Evolutionary conservation across 768 basidiomycete genomes (phyloP).

Genomic region (Termitomyces sp.): DNA sequence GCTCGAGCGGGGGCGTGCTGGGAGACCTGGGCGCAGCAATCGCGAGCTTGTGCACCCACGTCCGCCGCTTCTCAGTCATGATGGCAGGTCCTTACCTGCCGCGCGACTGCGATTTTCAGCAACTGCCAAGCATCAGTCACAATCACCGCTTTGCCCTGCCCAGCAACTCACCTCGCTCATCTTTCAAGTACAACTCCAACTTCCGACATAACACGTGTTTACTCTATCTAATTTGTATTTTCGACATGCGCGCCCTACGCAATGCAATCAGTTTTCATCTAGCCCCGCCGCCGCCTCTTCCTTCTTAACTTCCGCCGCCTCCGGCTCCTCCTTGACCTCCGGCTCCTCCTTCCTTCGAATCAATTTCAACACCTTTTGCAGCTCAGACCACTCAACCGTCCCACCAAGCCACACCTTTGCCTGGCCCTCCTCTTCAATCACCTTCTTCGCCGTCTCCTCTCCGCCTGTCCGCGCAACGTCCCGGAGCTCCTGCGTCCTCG

Average conservation of each 20-base stretch:
- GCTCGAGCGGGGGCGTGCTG: background rate
- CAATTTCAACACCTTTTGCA: background rate
- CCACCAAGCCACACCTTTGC: conserved; percentile 41
- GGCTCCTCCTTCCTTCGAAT: background rate
- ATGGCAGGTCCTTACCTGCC: conserved; percentile 8
- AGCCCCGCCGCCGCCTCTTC: no score
- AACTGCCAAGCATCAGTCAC: background rate
- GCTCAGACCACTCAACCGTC: conserved; percentile 7
- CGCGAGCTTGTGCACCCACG: conserved; percentile 33
- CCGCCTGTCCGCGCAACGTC: conserved; percentile 44
- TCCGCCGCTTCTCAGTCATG: conserved; percentile 27
- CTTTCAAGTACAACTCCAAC: background rate
- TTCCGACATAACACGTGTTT: no score
- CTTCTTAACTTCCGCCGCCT: background rate
- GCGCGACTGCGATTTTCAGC: background rate
- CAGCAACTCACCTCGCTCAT: background rate
- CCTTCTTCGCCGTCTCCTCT: conserved; percentile 33
- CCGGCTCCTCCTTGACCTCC: background rate
- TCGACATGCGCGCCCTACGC: no score
- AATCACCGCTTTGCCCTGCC: background rate
- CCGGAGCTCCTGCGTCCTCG: conserved; percentile 37
- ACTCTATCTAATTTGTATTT: no score
- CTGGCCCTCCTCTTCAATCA: conserved; percentile 33
- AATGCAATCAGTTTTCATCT: no score
- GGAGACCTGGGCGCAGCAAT: conserved; percentile 23